Conservation (phyloP, 441 rosid genomes). For the Eruca vesicaria region DNA sequence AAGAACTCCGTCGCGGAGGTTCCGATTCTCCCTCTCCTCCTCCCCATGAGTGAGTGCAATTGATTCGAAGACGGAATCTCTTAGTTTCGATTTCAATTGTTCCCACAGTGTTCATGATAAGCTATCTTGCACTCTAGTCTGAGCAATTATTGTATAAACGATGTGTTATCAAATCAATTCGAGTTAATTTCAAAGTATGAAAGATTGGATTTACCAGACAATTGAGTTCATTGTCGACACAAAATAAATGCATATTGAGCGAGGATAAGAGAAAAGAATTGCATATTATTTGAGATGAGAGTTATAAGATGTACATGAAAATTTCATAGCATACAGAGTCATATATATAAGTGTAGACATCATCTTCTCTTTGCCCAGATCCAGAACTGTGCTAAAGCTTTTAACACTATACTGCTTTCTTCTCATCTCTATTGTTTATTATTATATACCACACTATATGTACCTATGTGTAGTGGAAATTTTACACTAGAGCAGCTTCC, state of each 20-base stretch:
- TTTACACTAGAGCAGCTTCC: constrained; percentile 55
- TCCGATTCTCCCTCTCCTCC: constrained; percentile 25
- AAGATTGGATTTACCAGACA: not conserved
- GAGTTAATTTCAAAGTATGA: constrained; percentile 8
- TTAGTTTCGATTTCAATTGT: not conserved
- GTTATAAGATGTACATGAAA: not conserved
- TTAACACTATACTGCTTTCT: constrained; percentile 15
- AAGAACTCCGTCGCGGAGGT: constrained; percentile 58
- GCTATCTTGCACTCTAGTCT: not conserved
- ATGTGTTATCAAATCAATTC: not conserved
- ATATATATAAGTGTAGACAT: not conserved
- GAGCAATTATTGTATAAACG: constrained; percentile 17
- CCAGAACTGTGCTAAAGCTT: constrained; percentile 24
- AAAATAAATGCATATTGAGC: not conserved
- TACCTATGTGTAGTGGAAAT: constrained; percentile 3
- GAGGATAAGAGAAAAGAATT: not conserved
- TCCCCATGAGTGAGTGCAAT: constrained; percentile 35
- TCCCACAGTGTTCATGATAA: not conserved
- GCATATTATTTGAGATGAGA: constrained; percentile 25
- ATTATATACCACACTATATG: constrained; percentile 1
- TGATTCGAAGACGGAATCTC: not conserved
- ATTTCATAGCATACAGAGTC: not conserved
- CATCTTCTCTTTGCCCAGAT: not conserved
- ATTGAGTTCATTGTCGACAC: not conserved
- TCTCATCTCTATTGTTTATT: constrained; percentile 15